Evolutionary conservation across 805 yeast species (phyloP).

Genomic region (Isabelozyma gotoi): DNA sequence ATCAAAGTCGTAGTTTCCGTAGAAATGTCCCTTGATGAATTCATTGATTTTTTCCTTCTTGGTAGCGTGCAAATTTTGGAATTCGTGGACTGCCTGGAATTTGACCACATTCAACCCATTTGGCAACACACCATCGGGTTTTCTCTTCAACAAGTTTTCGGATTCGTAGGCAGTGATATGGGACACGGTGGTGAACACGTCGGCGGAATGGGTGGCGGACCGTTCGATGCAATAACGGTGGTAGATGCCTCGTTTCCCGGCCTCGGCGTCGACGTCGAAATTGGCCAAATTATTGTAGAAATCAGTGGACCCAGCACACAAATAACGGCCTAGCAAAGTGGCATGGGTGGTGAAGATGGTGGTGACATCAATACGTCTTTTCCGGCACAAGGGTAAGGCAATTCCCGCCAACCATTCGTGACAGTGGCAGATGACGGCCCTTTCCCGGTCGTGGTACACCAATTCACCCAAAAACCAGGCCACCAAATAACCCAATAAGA

Average conservation of each 20-base stretch:
- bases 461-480: slow-evolving; percentile 98
- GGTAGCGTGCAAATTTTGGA: slow-evolving; percentile 91
- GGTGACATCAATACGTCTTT: slow-evolving; percentile 88
- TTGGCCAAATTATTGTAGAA: slow-evolving; percentile 86
- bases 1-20: slow-evolving; percentile 94
- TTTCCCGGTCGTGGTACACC: slow-evolving; percentile 75
- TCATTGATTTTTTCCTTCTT: slow-evolving; percentile 91
- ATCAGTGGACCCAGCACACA: slow-evolving; percentile 96
- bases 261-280: slow-evolving; percentile 96
- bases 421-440: slow-evolving; percentile 91
- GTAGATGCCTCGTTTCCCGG: slow-evolving; percentile 96
- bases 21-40: slow-evolving; percentile 94
- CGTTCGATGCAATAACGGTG: slow-evolving; percentile 96
- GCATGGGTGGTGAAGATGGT: slow-evolving; percentile 98
- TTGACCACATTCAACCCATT: slow-evolving; percentile 94
- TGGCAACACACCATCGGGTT: slow-evolving; percentile 97
- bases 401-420: slow-evolving; percentile 99
- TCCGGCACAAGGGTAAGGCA: slow-evolving; percentile 87
- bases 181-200: slow-evolving; percentile 95
- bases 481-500: slow-evolving; percentile 85
- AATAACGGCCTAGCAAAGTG: slow-evolving; percentile 87
- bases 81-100: slow-evolving; percentile 96
- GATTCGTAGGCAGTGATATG: slow-evolving; percentile 96
- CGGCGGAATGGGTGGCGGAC: slow-evolving; percentile 93
- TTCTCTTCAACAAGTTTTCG: slow-evolving; percentile 88